phyloP scores from a whole-genome alignment of 352 stramenopile genomes.

The Pythium dissimile region DNA sequence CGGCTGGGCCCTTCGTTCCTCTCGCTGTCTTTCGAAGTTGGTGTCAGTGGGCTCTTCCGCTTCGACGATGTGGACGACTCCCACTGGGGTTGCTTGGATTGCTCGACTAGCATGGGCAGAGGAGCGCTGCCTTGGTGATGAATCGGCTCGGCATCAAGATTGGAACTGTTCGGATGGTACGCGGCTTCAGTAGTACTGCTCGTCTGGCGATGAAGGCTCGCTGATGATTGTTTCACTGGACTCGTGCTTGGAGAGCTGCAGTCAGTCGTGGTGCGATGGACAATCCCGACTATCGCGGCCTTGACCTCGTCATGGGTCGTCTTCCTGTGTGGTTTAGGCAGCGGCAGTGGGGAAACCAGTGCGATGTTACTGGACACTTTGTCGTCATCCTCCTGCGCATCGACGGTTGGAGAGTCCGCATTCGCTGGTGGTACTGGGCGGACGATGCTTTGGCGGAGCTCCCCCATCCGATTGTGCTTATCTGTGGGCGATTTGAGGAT shows the following conservation, averaged over 20 bases:
- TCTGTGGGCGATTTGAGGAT: constrained; percentile 6
- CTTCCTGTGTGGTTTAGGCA: no score
- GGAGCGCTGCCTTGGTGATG: background rate
- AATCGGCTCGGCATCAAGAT: background rate
- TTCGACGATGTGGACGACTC: no score
- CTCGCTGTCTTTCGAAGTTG: background rate
- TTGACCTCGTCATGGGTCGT: constrained; percentile 20
- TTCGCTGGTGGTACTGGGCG: constrained; percentile 1
- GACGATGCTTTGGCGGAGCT: constrained; percentile 6
- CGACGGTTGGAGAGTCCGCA: background rate
- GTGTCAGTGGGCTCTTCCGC: background rate
- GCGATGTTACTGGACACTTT: no score
- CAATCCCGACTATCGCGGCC: constrained; percentile 10
- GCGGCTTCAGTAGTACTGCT: constrained; percentile 1
- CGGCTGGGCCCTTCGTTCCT: no score
- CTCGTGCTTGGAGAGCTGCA: background rate
- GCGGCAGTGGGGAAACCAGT: no score
- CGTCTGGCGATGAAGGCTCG: constrained; percentile 18
- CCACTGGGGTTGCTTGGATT: background rate
- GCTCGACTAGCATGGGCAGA: background rate
- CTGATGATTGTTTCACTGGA: constrained; percentile 15
- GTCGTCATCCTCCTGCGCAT: background rate
- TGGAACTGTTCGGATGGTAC: background rate
- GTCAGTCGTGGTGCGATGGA: constrained; percentile 3
- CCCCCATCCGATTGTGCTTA: background rate